A percentile compares a stretch with the other conserved stretches of the same genome.
phyloP scores from a whole-genome alignment of 2,329 filamentous ascomycete genomes.

The Fusarium continuum region DNA sequence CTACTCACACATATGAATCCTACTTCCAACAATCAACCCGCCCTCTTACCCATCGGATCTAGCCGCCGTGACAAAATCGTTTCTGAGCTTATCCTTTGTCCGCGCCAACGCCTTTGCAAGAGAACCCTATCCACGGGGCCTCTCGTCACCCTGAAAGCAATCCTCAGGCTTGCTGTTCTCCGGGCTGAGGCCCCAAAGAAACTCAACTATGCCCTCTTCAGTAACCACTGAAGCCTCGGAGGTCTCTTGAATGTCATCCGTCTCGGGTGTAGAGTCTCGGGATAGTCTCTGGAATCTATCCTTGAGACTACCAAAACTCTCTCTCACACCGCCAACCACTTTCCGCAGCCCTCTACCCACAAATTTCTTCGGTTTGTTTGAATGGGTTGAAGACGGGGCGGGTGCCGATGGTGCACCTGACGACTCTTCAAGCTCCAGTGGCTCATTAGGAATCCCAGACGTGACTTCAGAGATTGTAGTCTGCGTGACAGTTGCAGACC shows the following conservation, averaged over 20 bases:
- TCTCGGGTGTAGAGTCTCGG: constrained; percentile 3
- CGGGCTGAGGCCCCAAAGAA: constrained; percentile 7
- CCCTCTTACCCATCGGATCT: neutral
- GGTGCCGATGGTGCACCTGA: neutral
- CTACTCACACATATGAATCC: neutral
- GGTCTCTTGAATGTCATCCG: neutral
- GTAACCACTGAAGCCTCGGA: no score
- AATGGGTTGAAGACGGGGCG: no score
- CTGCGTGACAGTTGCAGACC: neutral
- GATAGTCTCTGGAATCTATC: neutral
- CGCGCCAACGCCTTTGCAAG: neutral
- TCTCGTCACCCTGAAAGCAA: neutral
- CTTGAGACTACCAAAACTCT: neutral
- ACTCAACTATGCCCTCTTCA: neutral
- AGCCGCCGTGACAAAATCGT: neutral
- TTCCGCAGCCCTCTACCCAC: neutral
- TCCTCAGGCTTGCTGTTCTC: neutral
- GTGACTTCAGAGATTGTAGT: neutral
- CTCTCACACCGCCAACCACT: no score
- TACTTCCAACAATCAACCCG: neutral
- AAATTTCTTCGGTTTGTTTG: accelerated
- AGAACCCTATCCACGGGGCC: neutral
- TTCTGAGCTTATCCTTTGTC: neutral
- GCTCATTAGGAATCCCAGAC: neutral
- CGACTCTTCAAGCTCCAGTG: neutral